These are phyloP conservation scores for Cadophora gregata DNA, from an alignment of 2,329 filamentous ascomycete genomes.

Conservation along the genomic window DNA sequence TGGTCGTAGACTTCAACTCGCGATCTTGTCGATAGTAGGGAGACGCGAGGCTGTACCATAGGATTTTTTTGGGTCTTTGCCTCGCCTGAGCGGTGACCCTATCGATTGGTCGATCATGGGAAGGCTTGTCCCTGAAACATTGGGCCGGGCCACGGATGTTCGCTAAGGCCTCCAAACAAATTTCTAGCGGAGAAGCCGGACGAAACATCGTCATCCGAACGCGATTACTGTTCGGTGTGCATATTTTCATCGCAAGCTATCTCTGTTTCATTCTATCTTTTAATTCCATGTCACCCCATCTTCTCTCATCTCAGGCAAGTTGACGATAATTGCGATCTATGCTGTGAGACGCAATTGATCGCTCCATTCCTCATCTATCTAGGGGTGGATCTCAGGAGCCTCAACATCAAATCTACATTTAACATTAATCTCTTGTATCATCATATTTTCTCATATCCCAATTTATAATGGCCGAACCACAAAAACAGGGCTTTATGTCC, in stretches of 20 bases:
- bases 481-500: slow-evolving; percentile 10
- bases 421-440: neutral
- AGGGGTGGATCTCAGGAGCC: neutral
- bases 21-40: slow-evolving; percentile 26
- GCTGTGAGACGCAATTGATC: neutral
- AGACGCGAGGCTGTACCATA: slow-evolving; percentile 15
- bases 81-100: slow-evolving; percentile 3
- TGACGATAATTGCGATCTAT: neutral
- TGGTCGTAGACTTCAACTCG: neutral
- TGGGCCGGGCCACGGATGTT: neutral
- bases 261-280: slow-evolving; percentile 9
- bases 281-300: neutral
- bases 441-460: neutral
- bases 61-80: slow-evolving; percentile 4
- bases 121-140: slow-evolving; percentile 2
- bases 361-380: too few relatives aligned
- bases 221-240: slow-evolving; percentile 7
- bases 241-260: neutral
- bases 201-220: slow-evolving; percentile 8
- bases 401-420: neutral
- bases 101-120: neutral
- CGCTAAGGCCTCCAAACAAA: slow-evolving; percentile 11
- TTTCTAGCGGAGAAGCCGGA: slow-evolving; percentile 9
- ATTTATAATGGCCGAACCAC: slow-evolving; percentile 14
- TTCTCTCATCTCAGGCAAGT: neutral